phyloP scores from a whole-genome alignment of 148 eudicot genomes.

The Silene conica region DNA sequence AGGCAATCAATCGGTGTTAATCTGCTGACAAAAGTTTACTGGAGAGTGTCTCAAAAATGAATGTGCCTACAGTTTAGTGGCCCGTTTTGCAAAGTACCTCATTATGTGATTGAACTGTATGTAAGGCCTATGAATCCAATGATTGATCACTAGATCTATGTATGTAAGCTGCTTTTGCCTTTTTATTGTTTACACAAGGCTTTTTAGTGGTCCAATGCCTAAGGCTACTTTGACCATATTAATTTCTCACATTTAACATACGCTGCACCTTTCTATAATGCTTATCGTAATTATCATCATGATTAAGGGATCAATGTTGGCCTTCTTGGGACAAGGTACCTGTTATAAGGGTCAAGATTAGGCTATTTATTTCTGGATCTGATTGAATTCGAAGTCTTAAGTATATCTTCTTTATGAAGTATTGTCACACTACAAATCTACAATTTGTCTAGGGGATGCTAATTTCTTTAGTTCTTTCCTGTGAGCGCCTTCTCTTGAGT shows the following conservation, averaged over 20 bases:
- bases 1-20: background rate
- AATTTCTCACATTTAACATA: slow-evolving; percentile 1
- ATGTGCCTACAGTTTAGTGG: background rate
- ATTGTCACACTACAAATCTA: slow-evolving; percentile 13
- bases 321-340: slow-evolving; percentile 4
- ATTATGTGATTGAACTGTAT: background rate
- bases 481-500: slow-evolving; percentile 2
- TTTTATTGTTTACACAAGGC: slow-evolving; percentile 12
- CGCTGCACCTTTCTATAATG: slow-evolving; percentile 3
- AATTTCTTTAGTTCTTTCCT: background rate
- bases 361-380: slow-evolving; percentile 19
- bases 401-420: slow-evolving; percentile 12
- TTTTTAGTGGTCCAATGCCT: slow-evolving; percentile 14
- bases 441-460: slow-evolving; percentile 1
- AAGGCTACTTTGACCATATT: slow-evolving; percentile 21
- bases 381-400: slow-evolving; percentile 14
- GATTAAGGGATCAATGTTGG: slow-evolving; percentile 8
- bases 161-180: slow-evolving; percentile 12
- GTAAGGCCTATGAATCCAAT: slow-evolving; percentile 3
- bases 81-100: background rate
- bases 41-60: background rate
- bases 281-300: slow-evolving; percentile 3
- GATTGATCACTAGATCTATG: slow-evolving; percentile 2
- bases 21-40: background rate
- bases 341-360: slow-evolving; percentile 5